Base-by-base conservation (phyloP, 345 rosid genomes). In the Arabis alpina region DNA sequence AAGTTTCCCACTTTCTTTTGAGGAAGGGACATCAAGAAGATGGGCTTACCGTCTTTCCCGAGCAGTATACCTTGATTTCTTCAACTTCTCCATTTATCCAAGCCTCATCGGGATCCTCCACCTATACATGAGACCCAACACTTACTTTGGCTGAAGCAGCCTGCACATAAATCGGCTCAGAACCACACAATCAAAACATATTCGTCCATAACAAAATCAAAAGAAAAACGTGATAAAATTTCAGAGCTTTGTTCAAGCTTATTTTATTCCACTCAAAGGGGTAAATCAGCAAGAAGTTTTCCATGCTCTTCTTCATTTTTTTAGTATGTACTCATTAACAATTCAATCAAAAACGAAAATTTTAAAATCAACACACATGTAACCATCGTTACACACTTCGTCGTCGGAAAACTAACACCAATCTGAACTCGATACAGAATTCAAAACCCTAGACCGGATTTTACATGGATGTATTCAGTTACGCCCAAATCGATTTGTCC, bases 1-100 rank as follows among this genome's bases (percentile, higher is more conserved):
- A 55, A 27, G 19, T 66, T 55, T 10, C 13, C 6, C 12, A 54
- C 24, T 45, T 69, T 19, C 8, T 25, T 14, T 10, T 0, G 24
- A 47, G 57, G 39, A 36, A 24, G 25, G 19, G 68, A 64, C 47
- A 68, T 58, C 27, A 8, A 19, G 24, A 67, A 71, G 59, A 62
- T 59, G 54, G 23, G 37, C 93, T 75, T 66, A 91, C 99, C 68
- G 40, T 78, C 79, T 88, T 87, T 57, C 87, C 99, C 0, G 89
- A 83, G 66, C 89, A 83, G 13, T 80, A 79, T 36, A 94, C 76
- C 41, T 79, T 86, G 70, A 94, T 64, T 52, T 85, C 87, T 44
- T 85, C 83, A 55, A 89, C 96, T 81, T 84, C 83, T 37, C 99
- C 99, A 82, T 91, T 98, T 37, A 91, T 28, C 99, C 99, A 94